A percentile compares a stretch with the other conserved stretches of the same genome.
These are phyloP conservation scores for Xylaria arbuscula DNA, from an alignment of 2,329 filamentous ascomycete species.

Conservation along the genomic window DNA sequence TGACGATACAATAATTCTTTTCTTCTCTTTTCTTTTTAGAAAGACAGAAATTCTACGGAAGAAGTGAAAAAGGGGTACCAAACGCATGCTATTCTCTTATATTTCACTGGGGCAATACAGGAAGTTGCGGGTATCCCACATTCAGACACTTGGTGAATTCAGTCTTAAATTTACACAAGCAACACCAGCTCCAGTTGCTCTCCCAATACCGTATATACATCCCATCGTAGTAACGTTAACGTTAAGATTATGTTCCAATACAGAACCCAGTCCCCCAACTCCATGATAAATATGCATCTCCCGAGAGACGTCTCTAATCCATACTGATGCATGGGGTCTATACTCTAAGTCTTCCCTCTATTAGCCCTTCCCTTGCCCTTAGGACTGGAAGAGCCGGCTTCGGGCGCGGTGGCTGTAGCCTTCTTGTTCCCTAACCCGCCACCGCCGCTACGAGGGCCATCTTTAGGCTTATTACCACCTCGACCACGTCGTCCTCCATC, in stretches of 20 bases:
- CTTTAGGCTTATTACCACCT: constrained; percentile 27
- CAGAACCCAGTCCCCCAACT: constrained; percentile 15
- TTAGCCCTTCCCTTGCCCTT: constrained; percentile 26
- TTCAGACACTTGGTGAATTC: background rate
- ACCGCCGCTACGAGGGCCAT: constrained; percentile 17
- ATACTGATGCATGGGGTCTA: constrained; percentile 32
- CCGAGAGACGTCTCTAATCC: constrained; percentile 19
- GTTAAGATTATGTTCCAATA: constrained; percentile 2
- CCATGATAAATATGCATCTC: constrained; percentile 30
- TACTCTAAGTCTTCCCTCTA: constrained; percentile 36
- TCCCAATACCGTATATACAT: constrained; percentile 20
- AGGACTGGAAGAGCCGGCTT: constrained; percentile 27
- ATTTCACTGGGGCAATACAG: background rate
- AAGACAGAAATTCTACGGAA: background rate
- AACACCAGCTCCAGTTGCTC: background rate
- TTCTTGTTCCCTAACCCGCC: constrained; percentile 17
- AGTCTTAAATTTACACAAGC: constrained; percentile 9
- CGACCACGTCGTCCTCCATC: constrained; percentile 34
- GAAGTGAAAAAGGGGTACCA: too few species aligned
- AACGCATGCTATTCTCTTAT: background rate
- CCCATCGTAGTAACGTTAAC: background rate
- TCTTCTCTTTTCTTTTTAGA: too few species aligned
- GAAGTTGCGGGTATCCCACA: background rate
- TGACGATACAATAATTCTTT: background rate
- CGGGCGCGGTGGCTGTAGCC: constrained; percentile 1